These are phyloP conservation scores for Dactylellina sp. DNA, from an alignment of 2,329 filamentous ascomycete species.

Conservation along the genomic window DNA sequence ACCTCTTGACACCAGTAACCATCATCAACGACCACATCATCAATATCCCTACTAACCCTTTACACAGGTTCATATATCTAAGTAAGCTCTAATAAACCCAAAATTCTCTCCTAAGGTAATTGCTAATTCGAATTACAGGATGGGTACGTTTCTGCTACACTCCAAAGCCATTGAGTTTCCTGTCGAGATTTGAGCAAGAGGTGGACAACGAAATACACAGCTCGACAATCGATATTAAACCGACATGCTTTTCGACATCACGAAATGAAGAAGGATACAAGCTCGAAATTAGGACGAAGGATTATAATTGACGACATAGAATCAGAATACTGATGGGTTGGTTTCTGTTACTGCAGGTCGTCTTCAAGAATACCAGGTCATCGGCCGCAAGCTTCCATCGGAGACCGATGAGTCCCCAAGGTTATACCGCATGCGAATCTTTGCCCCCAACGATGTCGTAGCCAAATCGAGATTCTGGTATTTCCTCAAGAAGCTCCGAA, in stretches of 20 bases:
- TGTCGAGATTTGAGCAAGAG: slow-evolving; percentile 21
- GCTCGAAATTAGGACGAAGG: slow-evolving; percentile 1
- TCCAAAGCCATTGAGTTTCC: neutral
- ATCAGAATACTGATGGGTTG: slow-evolving; percentile 63
- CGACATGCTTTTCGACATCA: slow-evolving; percentile 31
- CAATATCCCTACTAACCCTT: slow-evolving; percentile 39
- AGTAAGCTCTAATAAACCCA: slow-evolving; percentile 67
- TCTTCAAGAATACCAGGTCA: slow-evolving; percentile 99
- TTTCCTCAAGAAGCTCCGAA: slow-evolving; percentile 98
- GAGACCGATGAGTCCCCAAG: slow-evolving; percentile 97
- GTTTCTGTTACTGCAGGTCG: slow-evolving; percentile 75
- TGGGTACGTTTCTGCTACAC: slow-evolving; percentile 70
- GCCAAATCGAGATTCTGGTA: slow-evolving; percentile 99
- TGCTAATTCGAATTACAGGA: slow-evolving; percentile 66
- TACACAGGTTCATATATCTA: slow-evolving; percentile 59
- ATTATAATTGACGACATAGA: slow-evolving; percentile 51
- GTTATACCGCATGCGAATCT: slow-evolving; percentile 99
- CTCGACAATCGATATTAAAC: slow-evolving; percentile 47
- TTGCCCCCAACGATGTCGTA: slow-evolving; percentile 96
- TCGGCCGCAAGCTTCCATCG: slow-evolving; percentile 98
- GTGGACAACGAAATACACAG: slow-evolving; percentile 2
- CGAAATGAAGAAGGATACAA: neutral
- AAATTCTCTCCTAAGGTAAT: slow-evolving; percentile 55
- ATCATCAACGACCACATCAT: slow-evolving; percentile 50
- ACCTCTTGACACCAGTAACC: slow-evolving; percentile 34